A percentile compares a stretch with the other conserved stretches of the same genome.
phyloP scores from a whole-genome alignment of 2,329 filamentous ascomycete species.

The Didymella arachidicola region DNA sequence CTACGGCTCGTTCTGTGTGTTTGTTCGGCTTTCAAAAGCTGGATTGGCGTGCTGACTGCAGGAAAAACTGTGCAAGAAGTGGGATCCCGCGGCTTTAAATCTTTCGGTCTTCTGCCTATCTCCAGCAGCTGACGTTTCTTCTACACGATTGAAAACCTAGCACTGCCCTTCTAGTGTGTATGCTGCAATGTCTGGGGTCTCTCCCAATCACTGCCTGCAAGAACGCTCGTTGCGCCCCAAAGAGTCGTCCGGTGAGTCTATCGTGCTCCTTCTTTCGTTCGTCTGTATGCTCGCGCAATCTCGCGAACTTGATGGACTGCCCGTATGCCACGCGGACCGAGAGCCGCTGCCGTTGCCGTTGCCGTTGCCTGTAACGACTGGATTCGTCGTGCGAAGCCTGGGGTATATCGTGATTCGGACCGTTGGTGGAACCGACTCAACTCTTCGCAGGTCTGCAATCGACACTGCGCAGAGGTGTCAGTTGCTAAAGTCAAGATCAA shows the following conservation, averaged over 20 bases:
- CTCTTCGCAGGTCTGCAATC: neutral
- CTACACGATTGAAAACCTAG: conserved; percentile 29
- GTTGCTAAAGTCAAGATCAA: neutral
- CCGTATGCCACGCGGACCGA: neutral
- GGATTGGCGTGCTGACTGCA: conserved; percentile 10
- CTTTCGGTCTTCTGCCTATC: conserved; percentile 36
- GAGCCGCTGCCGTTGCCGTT: too few relatives aligned
- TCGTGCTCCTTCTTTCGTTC: neutral
- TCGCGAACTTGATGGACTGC: neutral
- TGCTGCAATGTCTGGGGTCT: conserved; percentile 19
- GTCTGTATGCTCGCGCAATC: neutral
- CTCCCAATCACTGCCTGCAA: neutral
- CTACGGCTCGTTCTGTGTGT: conserved; percentile 1
- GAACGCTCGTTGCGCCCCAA: neutral
- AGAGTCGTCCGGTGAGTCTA: neutral
- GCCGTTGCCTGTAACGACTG: neutral
- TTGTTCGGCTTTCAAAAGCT: neutral
- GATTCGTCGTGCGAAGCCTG: neutral
- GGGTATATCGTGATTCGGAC: neutral
- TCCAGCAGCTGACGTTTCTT: conserved; percentile 35
- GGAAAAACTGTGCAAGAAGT: conserved; percentile 26
- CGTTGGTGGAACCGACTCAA: neutral
- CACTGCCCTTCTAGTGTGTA: conserved; percentile 21
- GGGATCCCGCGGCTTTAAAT: conserved; percentile 39
- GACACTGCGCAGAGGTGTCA: conserved; percentile 7